Evolutionary conservation across 2,329 filamentous ascomycete species (phyloP).

Genomic region (Fusarium nelsonii): DNA sequence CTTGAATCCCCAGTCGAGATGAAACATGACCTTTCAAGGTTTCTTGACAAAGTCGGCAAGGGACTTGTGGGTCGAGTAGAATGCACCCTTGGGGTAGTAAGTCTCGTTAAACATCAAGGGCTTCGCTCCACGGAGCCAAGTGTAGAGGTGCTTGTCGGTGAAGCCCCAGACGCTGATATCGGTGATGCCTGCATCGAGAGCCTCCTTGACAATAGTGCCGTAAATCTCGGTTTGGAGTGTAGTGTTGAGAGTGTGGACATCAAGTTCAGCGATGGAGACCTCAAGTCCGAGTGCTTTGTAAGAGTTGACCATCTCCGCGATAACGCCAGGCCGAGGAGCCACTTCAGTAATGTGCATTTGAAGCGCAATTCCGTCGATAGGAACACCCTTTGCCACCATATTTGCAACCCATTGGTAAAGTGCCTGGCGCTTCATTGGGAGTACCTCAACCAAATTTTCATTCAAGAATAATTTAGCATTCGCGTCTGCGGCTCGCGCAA

Average conservation of each 20-base stretch:
- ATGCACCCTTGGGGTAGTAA: background rate
- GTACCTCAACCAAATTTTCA: background rate
- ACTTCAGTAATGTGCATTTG: background rate
- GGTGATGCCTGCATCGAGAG: background rate
- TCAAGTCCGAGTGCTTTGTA: background rate
- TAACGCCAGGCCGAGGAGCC: background rate
- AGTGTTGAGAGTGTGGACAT: background rate
- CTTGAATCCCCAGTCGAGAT: no score
- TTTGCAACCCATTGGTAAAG: background rate
- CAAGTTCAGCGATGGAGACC: background rate
- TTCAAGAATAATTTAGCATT: background rate
- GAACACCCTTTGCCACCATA: background rate
- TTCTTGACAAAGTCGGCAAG: background rate
- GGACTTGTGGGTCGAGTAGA: background rate
- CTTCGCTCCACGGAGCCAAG: background rate
- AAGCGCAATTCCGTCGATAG: background rate
- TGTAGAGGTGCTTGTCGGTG: background rate
- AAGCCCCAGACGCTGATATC: slow-evolving; percentile 5
- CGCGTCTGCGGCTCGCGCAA: background rate
- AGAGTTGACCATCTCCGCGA: background rate
- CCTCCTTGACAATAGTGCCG: background rate
- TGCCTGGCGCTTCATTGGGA: background rate
- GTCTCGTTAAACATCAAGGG: slow-evolving; percentile 5
- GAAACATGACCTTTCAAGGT: no score
- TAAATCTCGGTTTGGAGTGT: background rate